phyloP scores from a whole-genome alignment of 106 monocot species.

The Platanthera zijinensis region DNA sequence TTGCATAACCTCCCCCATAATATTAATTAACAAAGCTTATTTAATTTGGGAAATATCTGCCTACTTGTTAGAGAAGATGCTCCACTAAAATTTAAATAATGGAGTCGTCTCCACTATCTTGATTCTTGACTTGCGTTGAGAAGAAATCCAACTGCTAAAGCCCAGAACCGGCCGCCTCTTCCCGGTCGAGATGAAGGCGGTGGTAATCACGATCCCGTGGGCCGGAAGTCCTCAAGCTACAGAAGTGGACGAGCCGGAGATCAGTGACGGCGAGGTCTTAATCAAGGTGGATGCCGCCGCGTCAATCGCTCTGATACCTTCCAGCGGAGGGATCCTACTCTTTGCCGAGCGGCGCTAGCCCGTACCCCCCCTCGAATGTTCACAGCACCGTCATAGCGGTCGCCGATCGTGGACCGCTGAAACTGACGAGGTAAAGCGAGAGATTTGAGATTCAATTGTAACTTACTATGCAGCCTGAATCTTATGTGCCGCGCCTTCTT shows the following conservation, averaged over 20 bases:
- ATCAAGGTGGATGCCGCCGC: constrained; percentile 58
- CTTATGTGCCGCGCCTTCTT: background rate
- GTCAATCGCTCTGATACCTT: constrained; percentile 77
- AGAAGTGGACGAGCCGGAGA: constrained; percentile 45
- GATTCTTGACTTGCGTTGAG: background rate
- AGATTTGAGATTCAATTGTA: background rate
- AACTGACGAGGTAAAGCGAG: constrained; percentile 54
- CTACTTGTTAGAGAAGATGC: background rate
- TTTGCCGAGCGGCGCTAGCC: constrained; percentile 55
- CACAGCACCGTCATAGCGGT: constrained; percentile 72
- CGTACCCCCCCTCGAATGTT: constrained; percentile 79
- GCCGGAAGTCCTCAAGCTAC: constrained; percentile 63
- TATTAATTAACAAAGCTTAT: too few relatives aligned
- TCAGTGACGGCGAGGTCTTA: constrained; percentile 56
- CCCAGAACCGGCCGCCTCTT: background rate
- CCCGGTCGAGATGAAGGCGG: constrained; percentile 38
- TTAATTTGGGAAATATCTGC: too few relatives aligned
- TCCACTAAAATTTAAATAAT: background rate
- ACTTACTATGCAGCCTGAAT: background rate
- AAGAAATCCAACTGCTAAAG: background rate
- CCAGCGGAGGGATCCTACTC: constrained; percentile 62
- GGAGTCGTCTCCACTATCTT: too few relatives aligned
- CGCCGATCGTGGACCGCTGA: constrained; percentile 45
- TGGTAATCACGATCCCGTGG: constrained; percentile 62
- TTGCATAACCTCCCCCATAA: too few relatives aligned